Evolutionary conservation across 352 stramenopile species (phyloP), one percentile per base, ranked within the genome.

Genomic region (Pythium myriotylum): DNA sequence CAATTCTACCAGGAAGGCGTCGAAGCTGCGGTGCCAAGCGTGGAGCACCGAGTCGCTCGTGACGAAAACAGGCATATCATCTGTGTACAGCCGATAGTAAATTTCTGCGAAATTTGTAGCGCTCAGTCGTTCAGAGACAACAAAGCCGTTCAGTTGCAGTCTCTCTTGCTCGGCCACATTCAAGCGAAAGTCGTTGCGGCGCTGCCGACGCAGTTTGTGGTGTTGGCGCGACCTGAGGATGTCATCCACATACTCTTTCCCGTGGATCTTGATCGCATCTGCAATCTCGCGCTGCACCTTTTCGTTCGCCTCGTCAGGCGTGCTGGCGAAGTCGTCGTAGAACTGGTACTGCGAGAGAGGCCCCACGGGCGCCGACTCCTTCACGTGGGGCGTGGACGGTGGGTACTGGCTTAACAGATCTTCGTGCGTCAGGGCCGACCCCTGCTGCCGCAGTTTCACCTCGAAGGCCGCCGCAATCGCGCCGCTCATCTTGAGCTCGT

Each of bases 41-140:
- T 74, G 62, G 20, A 74, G 57, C 40, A 74, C 62, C 54, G 67
- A 74, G 54, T 74, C 67, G 17, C 47, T 62, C 6, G 67, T 74
- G 27, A 74, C 37, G 37, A 56, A 74, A 46, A 74, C 61, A 39
- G 67, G 67, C 56, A 74, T 61, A 24, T 74, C 67, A 23, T 74
- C 67, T 29, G 56, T 51, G 43, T 71, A 74, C 14, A 74, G 43
- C 16, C 43, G 47, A 41, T 71, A 70, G 67, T 74, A 74, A 4
- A 65, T 24, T 23, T 67, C 62, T 1, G 62, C 67, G 65, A 71
- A 74, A 54, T 62, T 74, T 17, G 65, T 33, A 6, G 52, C 57
- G 10, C 39, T 1, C 3, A 71, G 48, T 4, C 62, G 67, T 22
- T 70, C 37, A 4, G 46, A 57, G 16, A 74, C 62, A 7, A 74